Evolutionary conservation across 768 basidiomycete species (phyloP).

Genomic region (Amyloporia xantha): DNA sequence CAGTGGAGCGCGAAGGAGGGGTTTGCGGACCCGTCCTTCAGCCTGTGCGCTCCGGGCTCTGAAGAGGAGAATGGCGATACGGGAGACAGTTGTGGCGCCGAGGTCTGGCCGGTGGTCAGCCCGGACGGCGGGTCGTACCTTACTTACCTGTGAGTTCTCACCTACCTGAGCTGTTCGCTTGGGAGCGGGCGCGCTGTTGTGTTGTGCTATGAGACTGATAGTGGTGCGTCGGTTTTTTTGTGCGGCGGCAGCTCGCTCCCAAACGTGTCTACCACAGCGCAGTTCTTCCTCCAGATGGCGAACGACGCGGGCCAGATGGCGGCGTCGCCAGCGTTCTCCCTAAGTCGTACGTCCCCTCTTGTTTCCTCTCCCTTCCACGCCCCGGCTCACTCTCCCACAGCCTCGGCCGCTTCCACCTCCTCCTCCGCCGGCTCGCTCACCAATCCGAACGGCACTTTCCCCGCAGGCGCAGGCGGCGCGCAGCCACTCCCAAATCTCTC

Average conservation of each 20-base stretch:
- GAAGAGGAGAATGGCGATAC: not conserved
- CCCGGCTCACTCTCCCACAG: not conserved
- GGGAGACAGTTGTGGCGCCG: conserved; percentile 15
- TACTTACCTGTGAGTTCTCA: conserved; percentile 18
- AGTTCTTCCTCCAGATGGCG: conserved; percentile 24
- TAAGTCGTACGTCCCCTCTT: conserved; percentile 20
- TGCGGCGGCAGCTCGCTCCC: conserved; percentile 20
- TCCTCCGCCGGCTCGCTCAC: not conserved
- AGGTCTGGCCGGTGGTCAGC: conserved; percentile 23
- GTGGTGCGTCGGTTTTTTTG: no score
- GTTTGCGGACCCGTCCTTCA: conserved; percentile 29
- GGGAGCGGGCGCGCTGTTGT: not conserved
- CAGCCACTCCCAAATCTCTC: conserved; percentile 14
- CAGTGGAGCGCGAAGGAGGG: conserved; percentile 23
- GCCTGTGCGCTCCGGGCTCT: conserved; percentile 21
- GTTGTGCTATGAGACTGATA: no score
- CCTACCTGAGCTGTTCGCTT: not conserved
- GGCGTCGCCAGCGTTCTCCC: conserved; percentile 24
- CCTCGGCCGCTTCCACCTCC: not conserved
- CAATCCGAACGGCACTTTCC: not conserved
- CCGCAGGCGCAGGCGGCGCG: not conserved
- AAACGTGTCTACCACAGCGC: conserved; percentile 16
- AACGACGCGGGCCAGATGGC: conserved; percentile 22
- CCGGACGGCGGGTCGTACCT: conserved; percentile 21
- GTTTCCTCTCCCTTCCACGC: not conserved